phyloP scores from a whole-genome alignment of 768 basidiomycete species.

The Daedaleopsis sinensis region DNA sequence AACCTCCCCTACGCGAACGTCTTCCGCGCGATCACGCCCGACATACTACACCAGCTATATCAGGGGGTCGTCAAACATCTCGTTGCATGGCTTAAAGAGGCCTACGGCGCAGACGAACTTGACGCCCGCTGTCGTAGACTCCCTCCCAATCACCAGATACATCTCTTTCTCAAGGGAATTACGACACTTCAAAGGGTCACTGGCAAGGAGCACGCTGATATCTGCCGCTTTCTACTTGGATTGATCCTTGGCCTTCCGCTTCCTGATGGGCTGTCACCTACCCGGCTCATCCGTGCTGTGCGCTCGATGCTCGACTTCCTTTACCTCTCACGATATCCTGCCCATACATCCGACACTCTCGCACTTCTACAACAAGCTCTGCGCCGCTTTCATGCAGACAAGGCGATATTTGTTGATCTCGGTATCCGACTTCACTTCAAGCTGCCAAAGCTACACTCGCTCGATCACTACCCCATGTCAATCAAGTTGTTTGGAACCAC shows the following conservation, averaged over 20 bases:
- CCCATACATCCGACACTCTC: conserved; percentile 22
- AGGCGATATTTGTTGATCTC: conserved; percentile 26
- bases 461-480: conserved; percentile 17
- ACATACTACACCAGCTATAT: conserved; percentile 34
- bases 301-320: conserved; percentile 30
- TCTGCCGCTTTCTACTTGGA: conserved; percentile 25
- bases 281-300: conserved; percentile 15
- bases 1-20: conserved; percentile 29
- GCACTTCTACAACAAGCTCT: conserved; percentile 16
- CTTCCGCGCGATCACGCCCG: conserved; percentile 28
- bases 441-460: conserved; percentile 27
- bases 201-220: conserved; percentile 29
- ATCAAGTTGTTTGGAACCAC: conserved; percentile 24
- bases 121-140: conserved; percentile 23
- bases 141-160: conserved; percentile 27
- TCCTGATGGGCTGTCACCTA: conserved; percentile 5
- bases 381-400: conserved; percentile 22
- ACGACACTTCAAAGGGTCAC: conserved; percentile 18
- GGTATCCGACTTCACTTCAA: conserved; percentile 24
- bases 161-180: conserved; percentile 28
- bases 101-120: conserved; percentile 16
- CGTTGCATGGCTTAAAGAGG: conserved; percentile 26
- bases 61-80: conserved; percentile 35
- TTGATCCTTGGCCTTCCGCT: conserved; percentile 22
- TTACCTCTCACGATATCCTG: conserved; percentile 27